Evolutionary conservation across 192 early-diverging fungal species (phyloP), one percentile per base, ranked within the genome.

Genomic region (Spizellomyces sp.): DNA sequence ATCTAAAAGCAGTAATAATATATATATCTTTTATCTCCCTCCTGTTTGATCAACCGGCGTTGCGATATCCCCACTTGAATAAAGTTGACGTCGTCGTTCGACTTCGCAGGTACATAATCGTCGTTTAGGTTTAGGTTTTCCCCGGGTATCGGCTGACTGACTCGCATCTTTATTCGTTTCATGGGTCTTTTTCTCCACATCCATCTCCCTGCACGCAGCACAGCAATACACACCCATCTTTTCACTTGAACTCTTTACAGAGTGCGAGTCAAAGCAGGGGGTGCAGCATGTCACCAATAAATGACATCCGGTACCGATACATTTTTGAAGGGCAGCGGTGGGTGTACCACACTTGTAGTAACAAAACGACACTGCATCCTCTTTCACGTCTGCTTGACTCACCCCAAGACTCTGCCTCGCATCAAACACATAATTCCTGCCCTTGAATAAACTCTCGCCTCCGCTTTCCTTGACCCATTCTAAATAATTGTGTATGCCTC

Each of bases 351-450:
- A 56, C 21, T 86, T 87, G 22, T 61, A 76, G 22, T 61, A 76
- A 56, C 70, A 72, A 19, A 44, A 17, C 7, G 70, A 44, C 4
- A 72, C 46, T 27, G 70, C 19, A 21, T 43, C 56, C 12, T 27
- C 7, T 4, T 19, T 36, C 27, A 36, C 27, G 27, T 36, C 27
- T 0, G 0, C 3, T 36, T 36, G 47, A n/a, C n/a, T n/a, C 5
- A 48, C 15, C 9, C 59, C 71, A n/a, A 73, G 64, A 14, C 48
- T 48, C 62, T 90, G 87, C 10, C 89, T 73, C 45, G 89, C 89
- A 69, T 91, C 90, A 80, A 91, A 91, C 3, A 91, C 84, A 71
- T 91, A 91, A 66, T 90, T 91, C 44, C 76, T 76, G 9, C 90
- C 90, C 19, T 79, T 76, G 82, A 89, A 91, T 19, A 91, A 67